phyloP scores from a whole-genome alignment of 495 filamentous ascomycete genomes.

The Bacidia gigantensis region DNA sequence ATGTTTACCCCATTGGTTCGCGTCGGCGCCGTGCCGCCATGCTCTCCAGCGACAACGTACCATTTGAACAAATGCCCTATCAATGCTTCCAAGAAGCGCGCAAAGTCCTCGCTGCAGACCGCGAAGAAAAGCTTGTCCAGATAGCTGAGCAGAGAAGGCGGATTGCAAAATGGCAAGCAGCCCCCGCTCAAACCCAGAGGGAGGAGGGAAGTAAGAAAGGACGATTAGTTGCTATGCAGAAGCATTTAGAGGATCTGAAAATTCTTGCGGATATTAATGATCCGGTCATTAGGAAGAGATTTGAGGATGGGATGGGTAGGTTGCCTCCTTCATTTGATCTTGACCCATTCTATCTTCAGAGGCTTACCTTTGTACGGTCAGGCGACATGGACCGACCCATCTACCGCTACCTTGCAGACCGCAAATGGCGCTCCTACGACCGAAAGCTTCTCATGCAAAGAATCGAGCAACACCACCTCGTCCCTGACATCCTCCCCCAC shows the following conservation, averaged over 20 bases:
- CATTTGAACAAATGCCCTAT: constrained; percentile 86
- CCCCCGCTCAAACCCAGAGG: constrained; percentile 43
- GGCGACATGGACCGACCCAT: constrained; percentile 94
- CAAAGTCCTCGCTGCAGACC: constrained; percentile 64
- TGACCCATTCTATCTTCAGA: too few relatives aligned
- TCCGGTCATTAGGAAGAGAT: constrained; percentile 81
- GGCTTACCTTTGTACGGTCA: too few relatives aligned
- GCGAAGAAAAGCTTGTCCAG: constrained; percentile 60
- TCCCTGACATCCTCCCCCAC: constrained; percentile 83
- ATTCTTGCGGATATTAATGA: constrained; percentile 92
- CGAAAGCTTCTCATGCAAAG: constrained; percentile 68
- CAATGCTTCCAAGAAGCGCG: constrained; percentile 96
- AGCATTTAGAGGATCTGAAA: constrained; percentile 67
- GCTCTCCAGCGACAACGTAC: constrained; percentile 52
- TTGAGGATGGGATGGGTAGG: constrained; percentile 83
- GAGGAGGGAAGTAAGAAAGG: constrained; percentile 49
- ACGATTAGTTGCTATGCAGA: constrained; percentile 53
- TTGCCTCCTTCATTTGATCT: too few relatives aligned
- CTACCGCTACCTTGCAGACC: constrained; percentile 79
- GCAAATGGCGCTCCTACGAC: constrained; percentile 74
- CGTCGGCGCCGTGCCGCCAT: constrained; percentile 70
- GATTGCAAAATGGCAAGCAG: constrained; percentile 45
- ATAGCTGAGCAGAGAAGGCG: constrained; percentile 45
- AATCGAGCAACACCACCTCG: constrained; percentile 72
- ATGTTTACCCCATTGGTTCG: constrained; percentile 57